Evolutionary conservation across 805 yeast genomes (phyloP), one percentile per base, ranked within the genome.

Genomic region (Ogataea parapolymorpha): DNA sequence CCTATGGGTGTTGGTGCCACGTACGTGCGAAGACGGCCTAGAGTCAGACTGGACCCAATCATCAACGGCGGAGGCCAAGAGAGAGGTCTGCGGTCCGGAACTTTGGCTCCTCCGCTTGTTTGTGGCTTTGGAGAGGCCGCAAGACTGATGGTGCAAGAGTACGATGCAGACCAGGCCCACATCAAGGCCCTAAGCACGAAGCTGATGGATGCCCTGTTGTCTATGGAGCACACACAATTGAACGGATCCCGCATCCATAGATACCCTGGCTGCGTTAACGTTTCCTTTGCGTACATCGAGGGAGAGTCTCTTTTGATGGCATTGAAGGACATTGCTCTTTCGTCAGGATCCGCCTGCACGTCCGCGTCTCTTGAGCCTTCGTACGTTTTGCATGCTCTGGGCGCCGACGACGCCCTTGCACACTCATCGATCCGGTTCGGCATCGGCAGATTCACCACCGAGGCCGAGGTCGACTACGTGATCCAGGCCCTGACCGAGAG

Each of bases 51-150:
- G 47, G 97, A 90, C 50, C 96, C 99, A 16, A 72, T 93, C 41
- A 85, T 93, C 53, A 84, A 89, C 45, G 99, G 99, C 51, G 99
- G 99, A 68, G 99, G 99, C 39, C 99, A 93, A 70, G 99, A 93
- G 70, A 84, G 99, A 71, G 99, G 99, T 45, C 72, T 93, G 57
- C 78, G 99, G 68, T 85, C 96, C 5, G 99, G 99, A 46, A 93
- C 99, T 22, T 75, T 93, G 60, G 90, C 99, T 4, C 95, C 99
- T n/a, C 95, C 98, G 16, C 73, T 89, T 58, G 86, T 91, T 30
- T 82, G 89, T 26, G 99, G 99, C 0, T 88, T 93, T 62, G 99
- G 99, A 48, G 98, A 93, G 67, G 99, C 99, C 24, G 93, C 96
- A 30, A 76, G 96, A 59, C 65, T 93, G 46, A 83, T 88, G 75